phyloP scores from a whole-genome alignment of 305 asterid genomes.

The Solanum hybrid region DNA sequence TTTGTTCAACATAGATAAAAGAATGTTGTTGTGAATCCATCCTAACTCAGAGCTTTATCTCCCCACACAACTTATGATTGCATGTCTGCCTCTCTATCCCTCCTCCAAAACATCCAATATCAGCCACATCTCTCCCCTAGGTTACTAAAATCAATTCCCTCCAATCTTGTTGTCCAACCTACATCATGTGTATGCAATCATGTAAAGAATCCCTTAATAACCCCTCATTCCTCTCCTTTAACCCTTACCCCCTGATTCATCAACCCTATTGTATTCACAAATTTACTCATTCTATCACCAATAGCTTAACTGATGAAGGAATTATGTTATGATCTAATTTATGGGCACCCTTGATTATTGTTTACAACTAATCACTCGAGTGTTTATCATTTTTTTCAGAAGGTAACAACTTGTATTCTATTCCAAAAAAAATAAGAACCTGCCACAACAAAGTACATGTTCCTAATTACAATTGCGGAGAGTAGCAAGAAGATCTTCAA shows the following conservation, averaged over 20 bases:
- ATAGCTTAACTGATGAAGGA: background rate
- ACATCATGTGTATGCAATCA: background rate
- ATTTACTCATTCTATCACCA: background rate
- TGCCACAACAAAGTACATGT: background rate
- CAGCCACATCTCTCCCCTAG: background rate
- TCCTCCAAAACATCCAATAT: background rate
- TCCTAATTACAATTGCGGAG: background rate
- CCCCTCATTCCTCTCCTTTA: background rate
- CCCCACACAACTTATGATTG: background rate
- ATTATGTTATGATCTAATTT: background rate
- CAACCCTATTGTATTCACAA: background rate
- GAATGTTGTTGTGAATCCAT: background rate
- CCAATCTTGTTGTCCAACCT: background rate
- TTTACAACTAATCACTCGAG: background rate
- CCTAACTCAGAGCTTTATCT: background rate
- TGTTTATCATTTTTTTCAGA: background rate
- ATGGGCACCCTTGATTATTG: background rate
- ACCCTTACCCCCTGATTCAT: background rate
- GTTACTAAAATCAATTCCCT: background rate
- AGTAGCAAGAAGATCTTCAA: background rate
- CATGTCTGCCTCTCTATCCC: background rate
- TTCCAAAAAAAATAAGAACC: background rate
- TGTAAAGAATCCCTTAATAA: background rate
- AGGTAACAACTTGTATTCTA: background rate
- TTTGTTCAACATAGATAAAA: background rate